Percentiles rank a stretch among this genome's conserved stretches.
Evolutionary conservation across 2,329 filamentous ascomycete species (phyloP).

Genomic region (Botrytis pseudocinerea): DNA sequence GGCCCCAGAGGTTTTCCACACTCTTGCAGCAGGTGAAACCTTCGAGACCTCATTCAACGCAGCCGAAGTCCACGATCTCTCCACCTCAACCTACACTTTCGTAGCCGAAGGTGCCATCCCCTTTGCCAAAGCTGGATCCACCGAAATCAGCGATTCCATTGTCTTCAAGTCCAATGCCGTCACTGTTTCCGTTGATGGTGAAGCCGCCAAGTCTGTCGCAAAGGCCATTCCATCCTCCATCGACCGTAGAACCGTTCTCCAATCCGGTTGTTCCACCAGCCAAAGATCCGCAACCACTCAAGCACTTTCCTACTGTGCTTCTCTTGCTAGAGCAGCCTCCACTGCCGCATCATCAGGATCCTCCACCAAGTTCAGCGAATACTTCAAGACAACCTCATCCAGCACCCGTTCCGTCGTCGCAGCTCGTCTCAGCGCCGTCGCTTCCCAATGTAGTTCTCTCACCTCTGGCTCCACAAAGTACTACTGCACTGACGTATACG

Average conservation of each 20-base stretch:
- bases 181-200: conserved; percentile 57
- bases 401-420: conserved; percentile 52
- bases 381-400: conserved; percentile 61
- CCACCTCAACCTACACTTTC: conserved; percentile 57
- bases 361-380: conserved; percentile 55
- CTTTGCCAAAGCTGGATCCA: conserved; percentile 53
- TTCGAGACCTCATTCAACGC: conserved; percentile 48
- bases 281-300: conserved; percentile 39
- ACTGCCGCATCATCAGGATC: conserved; percentile 51
- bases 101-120: conserved; percentile 57
- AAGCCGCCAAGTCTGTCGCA: conserved; percentile 47
- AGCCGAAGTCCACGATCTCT: conserved; percentile 46
- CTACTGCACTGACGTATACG: conserved; percentile 60
- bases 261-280: conserved; percentile 55
- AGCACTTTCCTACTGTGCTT: conserved; percentile 56
- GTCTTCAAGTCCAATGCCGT: conserved; percentile 61
- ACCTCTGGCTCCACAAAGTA: conserved; percentile 51
- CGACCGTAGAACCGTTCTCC: conserved; percentile 53
- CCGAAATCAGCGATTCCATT: conserved; percentile 55
- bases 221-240: conserved; percentile 44
- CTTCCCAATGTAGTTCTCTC: conserved; percentile 55
- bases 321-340: conserved; percentile 54
- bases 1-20: conserved; percentile 43
- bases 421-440: conserved; percentile 52
- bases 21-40: conserved; percentile 45